These are phyloP conservation scores for Aspergillus panamensis DNA, from an alignment of 495 filamentous ascomycete genomes.

Conservation along the genomic window DNA sequence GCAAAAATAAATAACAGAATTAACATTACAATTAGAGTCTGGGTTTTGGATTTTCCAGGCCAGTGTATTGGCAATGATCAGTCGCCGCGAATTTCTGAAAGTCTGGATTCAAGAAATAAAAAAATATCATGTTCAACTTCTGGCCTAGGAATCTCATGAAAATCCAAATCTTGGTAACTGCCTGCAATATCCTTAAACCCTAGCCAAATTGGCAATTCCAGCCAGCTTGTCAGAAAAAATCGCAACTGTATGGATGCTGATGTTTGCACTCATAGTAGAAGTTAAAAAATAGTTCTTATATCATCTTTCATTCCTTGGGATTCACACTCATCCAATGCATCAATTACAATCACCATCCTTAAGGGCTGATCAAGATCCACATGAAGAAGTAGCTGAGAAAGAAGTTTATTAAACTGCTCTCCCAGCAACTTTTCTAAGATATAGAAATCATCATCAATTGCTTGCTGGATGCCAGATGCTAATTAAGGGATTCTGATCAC, in stretches of 20 bases:
- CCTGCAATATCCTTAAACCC: background rate
- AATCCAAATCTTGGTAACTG: constrained; percentile 14
- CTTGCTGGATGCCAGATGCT: background rate
- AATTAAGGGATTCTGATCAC: background rate
- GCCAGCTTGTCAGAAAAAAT: background rate
- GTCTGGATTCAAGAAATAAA: constrained; percentile 19
- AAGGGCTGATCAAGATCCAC: background rate
- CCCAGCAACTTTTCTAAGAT: background rate
- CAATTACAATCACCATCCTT: background rate
- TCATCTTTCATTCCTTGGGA: background rate
- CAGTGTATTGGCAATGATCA: constrained; percentile 23
- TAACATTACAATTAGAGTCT: constrained; percentile 15
- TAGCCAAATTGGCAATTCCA: background rate
- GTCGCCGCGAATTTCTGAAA: constrained; percentile 17
- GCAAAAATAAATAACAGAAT: constrained; percentile 33
- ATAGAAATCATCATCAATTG: background rate
- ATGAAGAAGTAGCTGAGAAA: background rate
- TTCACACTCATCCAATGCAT: constrained; percentile 6
- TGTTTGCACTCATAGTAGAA: background rate
- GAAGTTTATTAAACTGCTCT: constrained; percentile 1
- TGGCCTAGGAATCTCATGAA: constrained; percentile 17
- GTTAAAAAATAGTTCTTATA: background rate
- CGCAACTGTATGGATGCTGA: background rate
- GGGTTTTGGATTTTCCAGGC: constrained; percentile 28
- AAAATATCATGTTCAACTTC: constrained; percentile 27